These are phyloP conservation scores for Cryphonectria radicalis DNA, from an alignment of 2,329 filamentous ascomycete genomes.

Conservation along the genomic window DNA sequence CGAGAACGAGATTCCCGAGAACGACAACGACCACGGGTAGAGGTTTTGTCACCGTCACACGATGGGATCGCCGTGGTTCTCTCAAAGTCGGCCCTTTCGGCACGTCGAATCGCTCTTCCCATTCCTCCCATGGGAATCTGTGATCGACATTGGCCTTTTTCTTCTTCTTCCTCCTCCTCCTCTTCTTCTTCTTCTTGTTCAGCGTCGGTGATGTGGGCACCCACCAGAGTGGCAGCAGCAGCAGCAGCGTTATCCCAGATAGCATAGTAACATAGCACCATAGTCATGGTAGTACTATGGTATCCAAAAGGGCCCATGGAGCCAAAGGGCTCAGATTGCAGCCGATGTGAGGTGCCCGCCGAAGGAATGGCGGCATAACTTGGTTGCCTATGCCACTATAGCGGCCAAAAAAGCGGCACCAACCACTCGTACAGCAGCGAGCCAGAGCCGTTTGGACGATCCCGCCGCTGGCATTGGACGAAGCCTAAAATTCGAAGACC, in stretches of 20 bases:
- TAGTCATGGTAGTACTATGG: not conserved
- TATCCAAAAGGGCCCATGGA: not conserved
- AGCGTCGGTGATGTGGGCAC: not conserved
- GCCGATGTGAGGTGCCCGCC: not conserved
- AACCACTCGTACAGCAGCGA: constrained; percentile 7
- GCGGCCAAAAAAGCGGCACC: not conserved
- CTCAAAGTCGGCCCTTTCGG: not conserved
- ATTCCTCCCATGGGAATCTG: not conserved
- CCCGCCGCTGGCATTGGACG: not conserved
- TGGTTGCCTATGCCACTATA: not conserved
- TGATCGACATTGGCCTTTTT: not conserved
- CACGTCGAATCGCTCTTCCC: not conserved
- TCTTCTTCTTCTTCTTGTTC: not conserved
- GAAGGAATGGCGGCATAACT: constrained; percentile 4
- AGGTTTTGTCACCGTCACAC: not conserved
- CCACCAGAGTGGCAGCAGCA: not conserved
- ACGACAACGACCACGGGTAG: not conserved
- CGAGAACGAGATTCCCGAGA: not conserved
- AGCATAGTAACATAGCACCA: not conserved
- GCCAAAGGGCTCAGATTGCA: not conserved
- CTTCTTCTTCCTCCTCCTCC: not conserved
- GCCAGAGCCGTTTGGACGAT: not conserved
- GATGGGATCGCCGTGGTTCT: not conserved
- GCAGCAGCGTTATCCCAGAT: not conserved
- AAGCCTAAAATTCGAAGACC: not conserved